Evolutionary conservation across 1,139 yeast species (phyloP), one percentile per base, ranked within the genome.

Genomic region (Sugiyamaella japonica): DNA sequence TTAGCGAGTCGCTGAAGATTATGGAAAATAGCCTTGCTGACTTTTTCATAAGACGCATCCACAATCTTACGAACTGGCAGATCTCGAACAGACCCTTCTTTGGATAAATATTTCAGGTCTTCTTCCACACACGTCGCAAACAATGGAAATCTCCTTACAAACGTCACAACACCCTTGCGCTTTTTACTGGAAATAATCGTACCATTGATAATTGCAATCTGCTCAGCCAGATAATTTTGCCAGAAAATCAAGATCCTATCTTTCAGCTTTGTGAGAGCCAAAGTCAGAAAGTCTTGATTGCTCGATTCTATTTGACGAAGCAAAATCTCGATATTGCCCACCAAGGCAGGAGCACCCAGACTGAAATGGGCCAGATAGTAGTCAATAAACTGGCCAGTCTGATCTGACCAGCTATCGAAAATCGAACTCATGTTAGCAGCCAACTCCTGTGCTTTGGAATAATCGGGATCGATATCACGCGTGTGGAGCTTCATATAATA

Each of bases 251-350:
- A 73, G 50, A 83, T 74, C 63, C 80, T 80, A 38, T 84, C 84
- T 23, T 75, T 73, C 3, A 84, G 63, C 60, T 81, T 81, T 44
- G 74, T 76, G 60, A 86, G 73, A 57, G 79, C 75, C 48, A 79
- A 76, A 58, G 80, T 75, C 36, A 86, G 70, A 62, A 80, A 89
- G 59, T 88, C 96, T 66, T 86, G 91, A 67, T 84, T 81, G 1
- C 85, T 75, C 2, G 80, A 72, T 23, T 76, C 77, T 34, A 78
- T 65, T 17, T 68, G 66, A 32, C 62, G 62, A 7, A 71, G 67
- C 13, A 72, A 67, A 7, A 71, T 60, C 53, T 80, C 82, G 13
- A 80, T 58, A 43, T 74, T 68, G 3, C 46, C 57, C 10, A 50
- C n/a, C 10, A 54, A 1, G 15, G 31, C 20, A 1, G 51, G 50